Evolutionary conservation across 1,139 yeast genomes (phyloP).

Genomic region (Diutina rugosa): DNA sequence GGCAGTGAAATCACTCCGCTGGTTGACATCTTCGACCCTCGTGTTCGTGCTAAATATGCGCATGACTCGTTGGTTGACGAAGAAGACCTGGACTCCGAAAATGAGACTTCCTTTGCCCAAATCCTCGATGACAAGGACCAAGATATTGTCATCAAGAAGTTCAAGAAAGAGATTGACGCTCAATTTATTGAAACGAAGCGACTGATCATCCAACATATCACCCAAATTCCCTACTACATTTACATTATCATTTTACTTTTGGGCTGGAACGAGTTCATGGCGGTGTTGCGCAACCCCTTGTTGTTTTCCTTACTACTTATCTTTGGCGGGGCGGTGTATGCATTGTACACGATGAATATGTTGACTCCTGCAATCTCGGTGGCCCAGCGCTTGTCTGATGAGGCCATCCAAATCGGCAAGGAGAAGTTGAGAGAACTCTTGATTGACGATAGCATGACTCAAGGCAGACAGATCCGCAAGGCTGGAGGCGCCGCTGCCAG

Average conservation of each 20-base stretch:
- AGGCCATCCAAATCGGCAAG: conserved; percentile 43
- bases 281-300: conserved; percentile 73
- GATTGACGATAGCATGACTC: conserved; percentile 15
- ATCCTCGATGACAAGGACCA: conserved; percentile 49
- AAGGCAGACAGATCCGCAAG: background rate
- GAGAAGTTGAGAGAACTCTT: conserved; percentile 42
- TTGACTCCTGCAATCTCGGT: conserved; percentile 66
- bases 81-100: conserved; percentile 22
- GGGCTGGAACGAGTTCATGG: conserved; percentile 96
- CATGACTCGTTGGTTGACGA: conserved; percentile 14
- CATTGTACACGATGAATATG: conserved; percentile 58
- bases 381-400: conserved; percentile 42
- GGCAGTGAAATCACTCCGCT: conserved; percentile 49
- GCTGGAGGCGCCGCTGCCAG: background rate
- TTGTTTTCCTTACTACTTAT: conserved; percentile 50
- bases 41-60: conserved; percentile 11
- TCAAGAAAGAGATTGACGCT: conserved; percentile 70
- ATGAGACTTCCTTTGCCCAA: conserved; percentile 31
- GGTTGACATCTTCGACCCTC: conserved; percentile 19
- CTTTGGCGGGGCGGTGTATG: conserved; percentile 46
- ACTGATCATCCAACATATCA: conserved; percentile 52
- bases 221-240: conserved; percentile 77
- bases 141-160: conserved; percentile 41
- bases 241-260: conserved; percentile 58
- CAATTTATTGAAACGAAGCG: conserved; percentile 77